Percentiles rank a stretch among this genome's conserved stretches.
Conservation (phyloP, 2,329 filamentous ascomycete genomes). For the Sporothrix euskadiensis region DNA sequence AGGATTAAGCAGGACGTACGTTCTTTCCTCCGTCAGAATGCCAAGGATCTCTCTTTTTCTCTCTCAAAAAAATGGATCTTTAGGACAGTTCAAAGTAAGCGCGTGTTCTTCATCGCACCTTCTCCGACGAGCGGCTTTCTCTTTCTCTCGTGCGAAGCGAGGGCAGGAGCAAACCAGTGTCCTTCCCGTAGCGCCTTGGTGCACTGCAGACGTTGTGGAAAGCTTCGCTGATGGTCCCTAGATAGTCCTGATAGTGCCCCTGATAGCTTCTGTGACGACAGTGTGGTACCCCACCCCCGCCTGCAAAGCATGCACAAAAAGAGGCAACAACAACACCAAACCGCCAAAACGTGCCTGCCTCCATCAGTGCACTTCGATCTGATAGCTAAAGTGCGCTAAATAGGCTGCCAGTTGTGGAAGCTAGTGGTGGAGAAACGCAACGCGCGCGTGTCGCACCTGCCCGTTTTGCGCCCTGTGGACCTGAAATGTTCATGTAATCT, state of each 20-base stretch:
- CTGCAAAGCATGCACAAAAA: background rate
- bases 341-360: background rate
- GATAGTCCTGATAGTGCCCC: background rate
- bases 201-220: background rate
- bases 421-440: background rate
- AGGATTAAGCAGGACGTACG: background rate
- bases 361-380: conserved; percentile 5
- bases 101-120: background rate
- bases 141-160: background rate
- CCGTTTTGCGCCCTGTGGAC: background rate
- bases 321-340: too few relatives aligned
- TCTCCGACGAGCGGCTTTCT: background rate
- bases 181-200: background rate
- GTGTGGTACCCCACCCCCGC: conserved; percentile 18
- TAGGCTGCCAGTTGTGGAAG: background rate
- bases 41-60: background rate
- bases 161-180: background rate
- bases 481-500: background rate
- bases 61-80: too few relatives aligned
- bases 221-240: background rate
- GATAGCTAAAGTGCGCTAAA: conserved; percentile 22
- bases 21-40: background rate
- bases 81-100: background rate
- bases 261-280: conserved; percentile 1
- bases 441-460: background rate